Percentiles rank a stretch among this genome's conserved stretches.
Evolutionary conservation across 75 land plant species (phyloP).

Genomic region (Chamaecyparis obtusa): DNA sequence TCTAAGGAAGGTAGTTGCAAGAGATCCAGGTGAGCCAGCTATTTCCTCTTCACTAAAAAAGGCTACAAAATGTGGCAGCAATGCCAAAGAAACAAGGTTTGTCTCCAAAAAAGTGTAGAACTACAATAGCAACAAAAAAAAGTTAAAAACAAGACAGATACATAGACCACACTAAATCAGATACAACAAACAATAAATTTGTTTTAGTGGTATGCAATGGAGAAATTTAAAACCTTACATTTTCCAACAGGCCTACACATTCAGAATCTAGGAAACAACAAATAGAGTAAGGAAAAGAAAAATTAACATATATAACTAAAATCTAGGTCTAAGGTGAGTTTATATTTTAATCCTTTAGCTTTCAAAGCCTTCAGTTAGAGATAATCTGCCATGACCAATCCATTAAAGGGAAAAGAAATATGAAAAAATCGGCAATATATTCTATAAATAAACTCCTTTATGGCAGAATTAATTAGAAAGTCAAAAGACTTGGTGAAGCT

Average conservation of each 20-base stretch:
- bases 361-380: too few species aligned
- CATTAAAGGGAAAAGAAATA: too few species aligned
- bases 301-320: too few species aligned
- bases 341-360: too few species aligned
- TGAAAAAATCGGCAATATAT: too few species aligned
- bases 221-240: background rate
- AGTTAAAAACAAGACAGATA: background rate
- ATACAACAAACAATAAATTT: background rate
- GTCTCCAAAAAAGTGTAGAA: conserved; percentile 95
- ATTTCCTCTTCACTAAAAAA: conserved; percentile 89
- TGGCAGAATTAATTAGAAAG: too few species aligned
- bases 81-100: conserved; percentile 64
- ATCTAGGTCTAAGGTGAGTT: too few species aligned
- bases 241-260: background rate
- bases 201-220: background rate
- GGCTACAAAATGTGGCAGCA: conserved; percentile 83
- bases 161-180: background rate
- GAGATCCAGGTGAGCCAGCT: conserved; percentile 65
- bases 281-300: too few species aligned
- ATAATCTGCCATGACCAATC: too few species aligned
- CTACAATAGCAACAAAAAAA: conserved; percentile 38
- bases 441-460: too few species aligned
- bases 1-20: conserved; percentile 84
- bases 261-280: background rate
- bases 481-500: too few species aligned